Base-by-base conservation (phyloP, 179 eudicot species). In the Vitellaria paradoxa region DNA sequence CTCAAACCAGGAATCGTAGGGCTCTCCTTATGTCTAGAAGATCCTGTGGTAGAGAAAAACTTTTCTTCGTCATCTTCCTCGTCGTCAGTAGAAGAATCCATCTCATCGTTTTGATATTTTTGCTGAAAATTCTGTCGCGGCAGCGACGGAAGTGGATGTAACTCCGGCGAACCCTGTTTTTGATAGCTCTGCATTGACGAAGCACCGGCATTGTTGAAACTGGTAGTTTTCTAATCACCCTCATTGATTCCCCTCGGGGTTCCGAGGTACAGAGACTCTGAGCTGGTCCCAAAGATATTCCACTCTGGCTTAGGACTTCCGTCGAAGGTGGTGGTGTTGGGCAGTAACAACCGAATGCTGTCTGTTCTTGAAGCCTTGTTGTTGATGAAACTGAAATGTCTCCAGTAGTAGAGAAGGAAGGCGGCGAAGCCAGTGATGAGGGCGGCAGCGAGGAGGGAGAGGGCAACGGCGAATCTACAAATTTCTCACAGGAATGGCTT, bases 101-200 rank as follows among this genome's bases (percentile, higher is more conserved):
- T 72, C 15, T 57, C 76, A 42, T 47, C 26, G 63, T 56, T 66
- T 14, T 26, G 45, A 63, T 37, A 50, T 9, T 42, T 62, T 14
- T 65, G 83, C 37, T 18, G 79, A 46, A 73, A 77, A 26, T 80
- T 85, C 18, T 74, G 87, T 2, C 85, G 82, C 4, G 85, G 86
- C 17, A 96, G 82, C 3, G 98, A 98, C 5, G 99, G 97, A 5
- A 96, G 84, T 0, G 99, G 98, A 20, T 84, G 99, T 75, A 96
- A 96, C 87, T 96, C 99, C 61, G 99, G 99, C 50, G 99, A 95
- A 71, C 87, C 92, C 7, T 89, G 73, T 56, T 84, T 87, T 18
- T 87, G 79, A 75, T 88, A 91, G 9, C 70, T 74, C 1, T 23
- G n/a, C 12, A 11, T 42, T 2, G 83, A 79, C 0, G 80, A n/a